Conservation (phyloP, 2,329 filamentous ascomycete genomes). For the Fusarium gaditjirri region DNA sequence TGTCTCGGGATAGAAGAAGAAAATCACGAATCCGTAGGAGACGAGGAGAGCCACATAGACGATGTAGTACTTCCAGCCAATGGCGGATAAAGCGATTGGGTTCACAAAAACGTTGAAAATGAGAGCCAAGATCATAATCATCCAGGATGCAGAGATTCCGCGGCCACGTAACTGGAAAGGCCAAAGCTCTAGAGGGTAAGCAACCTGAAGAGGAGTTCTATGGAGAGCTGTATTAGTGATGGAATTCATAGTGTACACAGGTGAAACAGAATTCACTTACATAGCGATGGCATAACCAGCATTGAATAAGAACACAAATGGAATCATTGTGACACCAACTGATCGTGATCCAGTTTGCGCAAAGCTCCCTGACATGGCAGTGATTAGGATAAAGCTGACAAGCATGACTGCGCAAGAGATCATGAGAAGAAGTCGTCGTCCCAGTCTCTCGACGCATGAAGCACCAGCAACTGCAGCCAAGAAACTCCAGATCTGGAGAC, state of each 20-base stretch:
- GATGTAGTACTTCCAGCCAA: constrained; percentile 20
- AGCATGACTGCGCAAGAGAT: constrained; percentile 10
- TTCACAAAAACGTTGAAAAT: constrained; percentile 24
- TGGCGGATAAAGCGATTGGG: neutral
- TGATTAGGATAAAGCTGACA: constrained; percentile 14
- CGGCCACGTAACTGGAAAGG: constrained; percentile 20
- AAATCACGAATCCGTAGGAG: constrained; percentile 10
- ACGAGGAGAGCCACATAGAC: constrained; percentile 14
- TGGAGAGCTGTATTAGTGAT: neutral
- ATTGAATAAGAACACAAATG: constrained; percentile 16
- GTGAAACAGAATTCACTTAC: neutral
- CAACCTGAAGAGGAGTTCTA: constrained; percentile 15
- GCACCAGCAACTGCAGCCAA: constrained; percentile 11
- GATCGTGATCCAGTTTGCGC: constrained; percentile 5
- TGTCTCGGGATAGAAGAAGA: constrained; percentile 18
- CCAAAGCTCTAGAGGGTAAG: constrained; percentile 17
- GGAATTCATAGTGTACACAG: fast-evolving
- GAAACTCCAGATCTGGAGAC: constrained; percentile 19
- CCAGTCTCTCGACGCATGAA: neutral
- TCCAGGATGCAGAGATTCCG: constrained; percentile 16
- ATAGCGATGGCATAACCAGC: constrained; percentile 16
- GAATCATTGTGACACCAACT: constrained; percentile 19
- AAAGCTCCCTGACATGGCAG: constrained; percentile 13
- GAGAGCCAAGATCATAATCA: constrained; percentile 14
- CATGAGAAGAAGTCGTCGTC: constrained; percentile 12